Evolutionary conservation across 2,329 filamentous ascomycete genomes (phyloP), one percentile per base, ranked within the genome.

Genomic region (Phoma sp.): DNA sequence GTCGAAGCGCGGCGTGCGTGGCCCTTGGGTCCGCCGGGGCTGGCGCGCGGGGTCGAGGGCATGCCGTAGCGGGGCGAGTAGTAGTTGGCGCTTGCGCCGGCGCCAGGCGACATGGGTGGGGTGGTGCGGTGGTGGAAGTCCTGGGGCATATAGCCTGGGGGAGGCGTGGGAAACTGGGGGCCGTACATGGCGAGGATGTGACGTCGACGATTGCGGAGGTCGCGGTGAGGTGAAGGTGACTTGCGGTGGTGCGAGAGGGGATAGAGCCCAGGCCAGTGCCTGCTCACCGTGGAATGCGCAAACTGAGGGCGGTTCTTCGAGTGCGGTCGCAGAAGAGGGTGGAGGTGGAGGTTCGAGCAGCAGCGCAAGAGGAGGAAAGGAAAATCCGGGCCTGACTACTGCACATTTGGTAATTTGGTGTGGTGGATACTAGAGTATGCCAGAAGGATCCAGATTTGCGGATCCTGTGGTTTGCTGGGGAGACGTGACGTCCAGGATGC

Each of bases 1-100:
- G 78, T 76, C 62, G 84, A 87, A 59, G 83, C 79, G 62, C 84
- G 82, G 68, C 84, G 82, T 29, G 77, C 72, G 71, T 87, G 84
- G 58, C 77, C 76, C 24, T 62, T 59, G 56, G 70, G 65, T 68
- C 82, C 82, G 68, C 82, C 82, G 41, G 80, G 72, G 37, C 77
- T 77, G 49, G 68, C 73, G 55, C 76, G 78, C 29, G 75, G 73
- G 4, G 76, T 76, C 30, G 52, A 49, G 36, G 78, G 81, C 36
- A 83, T 81, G 58, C 78, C 78, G 66, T 82, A 81, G 59, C 79
- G 75, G 27, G 82, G 80, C 7, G 83, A 82, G 70, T 82, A 81
- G 76, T 85, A 86, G 67, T 73, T 72, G 45, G 66, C 66, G 57
- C 67, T 72, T 47, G 66, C 66, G 56, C 67, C 68, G 30, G 71